Percentiles rank a stretch among this genome's conserved stretches.
Conservation (phyloP, 345 rosid species). For the Euphorbia pulcherrima region DNA sequence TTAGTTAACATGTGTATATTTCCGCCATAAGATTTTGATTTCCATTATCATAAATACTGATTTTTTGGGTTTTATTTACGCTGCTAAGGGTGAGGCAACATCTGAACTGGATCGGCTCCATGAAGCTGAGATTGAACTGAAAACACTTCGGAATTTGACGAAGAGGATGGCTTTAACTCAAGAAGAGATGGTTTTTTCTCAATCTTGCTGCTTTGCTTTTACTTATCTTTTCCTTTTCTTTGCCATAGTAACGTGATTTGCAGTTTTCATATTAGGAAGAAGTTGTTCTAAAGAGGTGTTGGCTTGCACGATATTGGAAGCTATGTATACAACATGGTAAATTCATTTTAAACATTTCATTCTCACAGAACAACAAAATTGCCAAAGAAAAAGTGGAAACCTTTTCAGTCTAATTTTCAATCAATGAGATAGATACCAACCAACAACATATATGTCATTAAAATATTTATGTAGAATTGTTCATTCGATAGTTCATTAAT, state of each 20-base stretch:
- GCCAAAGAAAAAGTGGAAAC: background rate
- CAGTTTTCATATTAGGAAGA: slow-evolving; percentile 39
- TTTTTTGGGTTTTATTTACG: slow-evolving; percentile 17
- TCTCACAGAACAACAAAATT: background rate
- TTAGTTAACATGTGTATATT: slow-evolving; percentile 8
- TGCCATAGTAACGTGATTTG: slow-evolving; percentile 36
- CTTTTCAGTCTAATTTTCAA: background rate
- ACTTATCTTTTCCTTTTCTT: slow-evolving; percentile 17
- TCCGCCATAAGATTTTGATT: background rate
- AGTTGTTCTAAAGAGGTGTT: slow-evolving; percentile 35
- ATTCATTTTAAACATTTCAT: background rate
- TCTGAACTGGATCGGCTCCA: slow-evolving; percentile 20
- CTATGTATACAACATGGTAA: slow-evolving; percentile 26
- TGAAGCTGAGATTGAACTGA: slow-evolving; percentile 17
- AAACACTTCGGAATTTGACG: slow-evolving; percentile 21
- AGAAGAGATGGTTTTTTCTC: slow-evolving; percentile 29
- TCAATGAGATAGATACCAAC: background rate
- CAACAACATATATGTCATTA: background rate
- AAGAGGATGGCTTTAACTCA: slow-evolving; percentile 28
- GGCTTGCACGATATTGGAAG: slow-evolving; percentile 36
- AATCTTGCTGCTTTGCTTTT: background rate
- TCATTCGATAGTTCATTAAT: background rate
- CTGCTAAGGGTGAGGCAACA: slow-evolving; percentile 25
- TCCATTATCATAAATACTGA: background rate
- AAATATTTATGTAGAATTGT: background rate